Percentiles rank a stretch among this genome's conserved stretches.
Conservation (phyloP, 495 filamentous ascomycete species). For the Neurospora hispaniola region DNA sequence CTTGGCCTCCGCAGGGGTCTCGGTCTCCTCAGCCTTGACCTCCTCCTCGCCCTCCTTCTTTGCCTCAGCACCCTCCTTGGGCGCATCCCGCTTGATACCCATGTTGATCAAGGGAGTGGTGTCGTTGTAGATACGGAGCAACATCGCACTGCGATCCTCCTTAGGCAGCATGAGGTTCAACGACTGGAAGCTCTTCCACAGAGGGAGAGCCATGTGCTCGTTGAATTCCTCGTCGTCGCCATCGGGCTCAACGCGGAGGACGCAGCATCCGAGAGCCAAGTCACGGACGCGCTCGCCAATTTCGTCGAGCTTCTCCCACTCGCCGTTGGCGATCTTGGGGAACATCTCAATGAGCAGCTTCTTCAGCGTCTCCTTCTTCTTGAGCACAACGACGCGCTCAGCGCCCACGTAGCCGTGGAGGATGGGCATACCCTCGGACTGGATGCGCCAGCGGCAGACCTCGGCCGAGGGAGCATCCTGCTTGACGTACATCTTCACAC, state of each 20-base stretch:
- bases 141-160: conserved; percentile 86
- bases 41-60: conserved; percentile 16
- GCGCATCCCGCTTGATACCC: conserved; percentile 34
- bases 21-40: neutral
- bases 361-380: conserved; percentile 62
- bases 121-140: conserved; percentile 84
- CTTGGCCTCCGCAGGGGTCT: conserved; percentile 7
- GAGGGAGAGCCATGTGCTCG: conserved; percentile 74
- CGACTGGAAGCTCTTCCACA: conserved; percentile 81
- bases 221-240: conserved; percentile 58
- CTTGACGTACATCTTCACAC: conserved; percentile 97
- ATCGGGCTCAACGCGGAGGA: conserved; percentile 68
- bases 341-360: conserved; percentile 90
- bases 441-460: conserved; percentile 87
- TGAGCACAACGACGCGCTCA: conserved; percentile 60
- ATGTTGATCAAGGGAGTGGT: conserved; percentile 57
- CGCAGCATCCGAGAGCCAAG: conserved; percentile 83
- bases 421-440: conserved; percentile 83
- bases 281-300: conserved; percentile 74
- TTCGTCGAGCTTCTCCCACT: conserved; percentile 69
- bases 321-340: conserved; percentile 59
- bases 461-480: conserved; percentile 80
- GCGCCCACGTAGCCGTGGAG: conserved; percentile 80
- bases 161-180: conserved; percentile 96
- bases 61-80: conserved; percentile 12